Evolutionary conservation across 257 asterid species (phyloP).

Genomic region (Solanum medicagineum): DNA sequence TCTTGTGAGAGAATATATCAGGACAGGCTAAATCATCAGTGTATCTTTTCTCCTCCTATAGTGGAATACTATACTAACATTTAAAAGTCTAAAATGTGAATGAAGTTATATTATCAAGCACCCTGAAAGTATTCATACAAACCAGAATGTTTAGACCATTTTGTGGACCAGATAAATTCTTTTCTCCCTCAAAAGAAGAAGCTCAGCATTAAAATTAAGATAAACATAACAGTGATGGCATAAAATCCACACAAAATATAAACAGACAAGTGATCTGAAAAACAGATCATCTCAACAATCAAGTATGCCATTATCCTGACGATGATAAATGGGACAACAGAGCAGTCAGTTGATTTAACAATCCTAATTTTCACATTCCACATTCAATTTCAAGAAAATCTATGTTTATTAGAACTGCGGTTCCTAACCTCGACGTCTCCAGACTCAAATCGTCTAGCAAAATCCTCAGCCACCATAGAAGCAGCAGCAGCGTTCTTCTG

Average conservation of each 20-base stretch:
- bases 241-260: not conserved
- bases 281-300: not conserved
- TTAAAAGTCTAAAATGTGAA: not conserved
- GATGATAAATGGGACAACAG: not conserved
- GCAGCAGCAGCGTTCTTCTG: slow-evolving; percentile 90
- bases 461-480: slow-evolving; percentile 76
- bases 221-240: not conserved
- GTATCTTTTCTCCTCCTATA: not conserved
- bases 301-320: not conserved
- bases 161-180: not conserved
- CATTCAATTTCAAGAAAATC: not conserved
- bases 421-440: slow-evolving; percentile 59
- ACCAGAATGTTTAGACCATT: not conserved
- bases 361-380: not conserved
- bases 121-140: not conserved
- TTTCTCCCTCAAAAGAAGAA: not conserved
- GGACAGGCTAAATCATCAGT: not conserved
- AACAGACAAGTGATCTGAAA: not conserved
- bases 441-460: slow-evolving; percentile 69
- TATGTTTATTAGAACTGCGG: not conserved
- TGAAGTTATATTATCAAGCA: not conserved
- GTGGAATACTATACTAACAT: not conserved
- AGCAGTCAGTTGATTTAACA: not conserved
- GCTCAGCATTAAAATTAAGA: not conserved
- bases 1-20: not conserved